Base-by-base conservation (phyloP, 352 stramenopile species). In the Phytopythium montanum region DNA sequence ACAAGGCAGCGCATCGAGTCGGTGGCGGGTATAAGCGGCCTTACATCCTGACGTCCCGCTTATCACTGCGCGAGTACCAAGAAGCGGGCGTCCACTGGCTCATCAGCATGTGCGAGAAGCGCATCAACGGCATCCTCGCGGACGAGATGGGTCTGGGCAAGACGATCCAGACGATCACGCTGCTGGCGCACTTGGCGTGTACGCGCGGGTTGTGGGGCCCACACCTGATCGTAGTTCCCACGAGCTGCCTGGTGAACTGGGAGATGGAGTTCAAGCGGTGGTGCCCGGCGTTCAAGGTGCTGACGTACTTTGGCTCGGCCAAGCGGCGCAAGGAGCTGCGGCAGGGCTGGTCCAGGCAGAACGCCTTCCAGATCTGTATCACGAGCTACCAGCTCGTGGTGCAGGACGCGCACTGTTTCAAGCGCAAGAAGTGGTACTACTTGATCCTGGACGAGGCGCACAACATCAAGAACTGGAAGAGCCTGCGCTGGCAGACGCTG, bases 401-500 rank as follows among this genome's bases (percentile, higher is more conserved):
- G 4, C 94, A 99, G 67, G 97, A 99, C 72, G 87, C 96, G 5
- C 93, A 96, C 62, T 96, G 94, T 50, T 99, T 99, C 66, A 98
- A 98, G 61, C 80, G 97, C 33, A 99, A 99, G 61, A 98, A 98
- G 60, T 99, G 97, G 97, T 99, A 99, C 66, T 99, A 99, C 67
- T 63, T 99, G 9, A 98, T 99, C 51, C 69, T 99, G 4, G 97
- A 99, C 55, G 97, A 99, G 80, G 98, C 97, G 3, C 97, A 99
- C 70, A 98, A 99, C 66, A 99, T 99, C 70, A 99, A 99, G 72
- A 99, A 99, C 70, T 99, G 98, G 85, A 97, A 99, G 64, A 97
- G 81, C 56, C 84, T 99, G 67, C 76, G 97, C 8, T 99, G 97
- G 97, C 97, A 99, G 70, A 99, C 97, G 16, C 68, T 99, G 31